Evolutionary conservation across 75 land plant genomes (phyloP).

Genomic region (Selaginella tamariscina): DNA sequence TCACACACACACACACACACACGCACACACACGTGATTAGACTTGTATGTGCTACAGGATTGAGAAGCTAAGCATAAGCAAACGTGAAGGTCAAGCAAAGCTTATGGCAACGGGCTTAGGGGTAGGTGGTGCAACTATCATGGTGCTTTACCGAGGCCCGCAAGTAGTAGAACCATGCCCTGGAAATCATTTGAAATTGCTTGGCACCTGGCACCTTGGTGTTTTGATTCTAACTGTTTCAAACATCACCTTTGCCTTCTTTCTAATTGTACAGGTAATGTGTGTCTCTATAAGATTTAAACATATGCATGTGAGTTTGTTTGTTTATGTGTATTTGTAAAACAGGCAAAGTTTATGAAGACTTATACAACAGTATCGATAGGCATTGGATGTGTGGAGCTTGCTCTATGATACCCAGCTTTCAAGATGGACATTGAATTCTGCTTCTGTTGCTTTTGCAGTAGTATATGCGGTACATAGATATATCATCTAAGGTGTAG

Average conservation of each 20-base stretch:
- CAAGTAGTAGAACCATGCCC: conserved; percentile 16
- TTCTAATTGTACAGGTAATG: neutral
- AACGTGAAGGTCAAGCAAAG: conserved; percentile 45
- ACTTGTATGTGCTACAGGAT: too few species aligned
- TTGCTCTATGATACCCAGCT: conserved; percentile 5
- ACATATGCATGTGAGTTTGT: too few species aligned
- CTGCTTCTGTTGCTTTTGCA: neutral
- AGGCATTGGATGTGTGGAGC: conserved; percentile 9
- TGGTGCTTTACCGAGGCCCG: conserved; percentile 46
- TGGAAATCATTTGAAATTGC: neutral
- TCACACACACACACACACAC: too few species aligned
- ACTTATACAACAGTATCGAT: conserved; percentile 10
- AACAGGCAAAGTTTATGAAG: conserved; percentile 14
- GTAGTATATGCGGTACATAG: neutral
- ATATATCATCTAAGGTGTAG: too few species aligned
- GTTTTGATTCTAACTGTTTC: neutral
- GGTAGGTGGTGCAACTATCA: conserved; percentile 38
- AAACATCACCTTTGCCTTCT: neutral
- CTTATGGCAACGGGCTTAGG: conserved; percentile 36
- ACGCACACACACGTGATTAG: too few species aligned
- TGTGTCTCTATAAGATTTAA: neutral
- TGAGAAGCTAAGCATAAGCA: conserved; percentile 34
- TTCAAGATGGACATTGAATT: conserved; percentile 14
- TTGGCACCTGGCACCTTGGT: neutral
- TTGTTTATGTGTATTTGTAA: too few species aligned